Conservation (phyloP, 129 eudicot genomes). For the Centella asiatica region DNA sequence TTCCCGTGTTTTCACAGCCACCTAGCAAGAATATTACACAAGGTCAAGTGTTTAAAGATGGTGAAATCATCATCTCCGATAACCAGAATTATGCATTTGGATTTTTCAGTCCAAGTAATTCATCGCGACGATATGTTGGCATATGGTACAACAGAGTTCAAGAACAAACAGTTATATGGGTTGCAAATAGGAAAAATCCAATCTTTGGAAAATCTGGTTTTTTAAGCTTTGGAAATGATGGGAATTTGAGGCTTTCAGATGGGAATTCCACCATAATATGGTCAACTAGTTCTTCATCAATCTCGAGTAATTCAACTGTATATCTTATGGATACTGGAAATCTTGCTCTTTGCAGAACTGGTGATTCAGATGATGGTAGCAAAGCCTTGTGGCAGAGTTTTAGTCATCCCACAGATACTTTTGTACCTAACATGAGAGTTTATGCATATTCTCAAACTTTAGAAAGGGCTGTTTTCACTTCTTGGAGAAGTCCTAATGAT, state of each 20-base stretch:
- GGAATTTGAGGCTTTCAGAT: constrained; percentile 35
- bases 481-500: constrained; percentile 52
- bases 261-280: constrained; percentile 26
- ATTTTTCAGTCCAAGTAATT: constrained; percentile 30
- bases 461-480: constrained; percentile 28
- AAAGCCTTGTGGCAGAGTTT: constrained; percentile 55
- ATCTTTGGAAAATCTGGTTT: constrained; percentile 27
- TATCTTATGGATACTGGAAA: constrained; percentile 54
- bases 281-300: constrained; percentile 28
- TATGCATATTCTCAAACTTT: constrained; percentile 14
- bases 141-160: constrained; percentile 24
- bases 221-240: constrained; percentile 27
- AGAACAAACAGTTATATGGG: constrained; percentile 31
- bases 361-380: constrained; percentile 4
- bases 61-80: constrained; percentile 22
- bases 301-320: constrained; percentile 21
- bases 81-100: constrained; percentile 24
- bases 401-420: constrained; percentile 58
- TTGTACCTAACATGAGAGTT: constrained; percentile 43
- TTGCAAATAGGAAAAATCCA: constrained; percentile 35
- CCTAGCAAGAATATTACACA: constrained; percentile 4
- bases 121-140: constrained; percentile 30
- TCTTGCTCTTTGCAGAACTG: constrained; percentile 22
- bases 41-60: constrained; percentile 25
- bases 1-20: background rate